Base-by-base conservation (phyloP, 805 yeast species). In the Schwanniomyces polymorphus region DNA sequence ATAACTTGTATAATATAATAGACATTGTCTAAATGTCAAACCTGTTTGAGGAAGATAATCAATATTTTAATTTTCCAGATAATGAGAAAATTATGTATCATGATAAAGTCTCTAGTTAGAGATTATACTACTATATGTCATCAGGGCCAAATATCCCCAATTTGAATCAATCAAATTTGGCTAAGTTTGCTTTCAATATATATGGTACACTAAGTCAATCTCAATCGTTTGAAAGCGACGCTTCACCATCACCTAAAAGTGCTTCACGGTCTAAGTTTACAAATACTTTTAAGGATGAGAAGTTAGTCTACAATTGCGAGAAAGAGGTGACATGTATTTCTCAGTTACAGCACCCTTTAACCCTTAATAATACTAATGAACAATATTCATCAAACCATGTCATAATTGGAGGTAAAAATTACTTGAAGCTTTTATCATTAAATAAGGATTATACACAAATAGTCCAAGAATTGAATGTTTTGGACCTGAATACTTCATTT, bases 101-200 rank as follows among this genome's bases (percentile, higher is more conserved):
- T n/a, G 26, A 35, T 35, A 37, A 38, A 38, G n/a, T 26, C 11
- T 35, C 14, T 14, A 6, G 5, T 5, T 10, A 35, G 10, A 11
- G 27, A 35, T 5, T 11, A 28, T 6, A 28, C 16, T 28, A 31
- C 14, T 37, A 12, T 23, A 45, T 47, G 50, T 38, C 47, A 5
- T 38, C 47, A 5, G 39, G 29, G 7, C 23, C 41, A 18, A 43
- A 35, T 23, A 37, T 43, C 7, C 26, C 43, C 9, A 41, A 29
- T 43, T 16, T 31, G 16, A 47, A 47, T 33, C 44, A 43, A 3
- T 48, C 42, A 45, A 44, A 47, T 29, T 63, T 80, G 48, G 80
- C 85, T 4, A 69, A 82, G 40, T 75, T 82, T 61, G 85, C 86
- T 0, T 81, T 79, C 67, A 78, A 80, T 54, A 79, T 81, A 31